phyloP scores from a whole-genome alignment of 345 rosid species.

The Salix caprea region DNA sequence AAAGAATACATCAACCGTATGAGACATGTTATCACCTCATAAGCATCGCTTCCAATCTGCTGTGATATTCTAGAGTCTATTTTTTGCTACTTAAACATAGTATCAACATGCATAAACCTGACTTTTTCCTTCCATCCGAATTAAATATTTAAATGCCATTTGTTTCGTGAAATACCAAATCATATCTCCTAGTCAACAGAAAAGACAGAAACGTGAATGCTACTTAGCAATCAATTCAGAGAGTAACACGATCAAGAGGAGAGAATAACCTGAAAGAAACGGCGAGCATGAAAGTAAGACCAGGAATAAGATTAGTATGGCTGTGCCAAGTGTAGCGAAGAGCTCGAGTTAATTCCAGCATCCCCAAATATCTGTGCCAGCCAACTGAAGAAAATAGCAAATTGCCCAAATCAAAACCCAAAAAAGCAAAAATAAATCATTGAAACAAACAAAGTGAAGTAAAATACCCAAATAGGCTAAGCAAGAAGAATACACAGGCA shows the following conservation, averaged over 20 bases:
- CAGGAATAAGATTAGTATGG: conserved; percentile 62
- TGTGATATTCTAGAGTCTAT: background rate
- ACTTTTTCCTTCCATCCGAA: background rate
- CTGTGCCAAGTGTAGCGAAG: conserved; percentile 50
- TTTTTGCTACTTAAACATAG: background rate
- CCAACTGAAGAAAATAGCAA: conserved; percentile 17
- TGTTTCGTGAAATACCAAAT: background rate
- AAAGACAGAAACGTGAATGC: background rate
- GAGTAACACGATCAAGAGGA: background rate
- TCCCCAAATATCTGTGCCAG: conserved; percentile 36
- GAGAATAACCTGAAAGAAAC: conserved; percentile 42
- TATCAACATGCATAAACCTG: background rate
- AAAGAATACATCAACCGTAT: too few relatives aligned
- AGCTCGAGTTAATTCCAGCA: conserved; percentile 50
- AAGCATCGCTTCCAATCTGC: too few relatives aligned
- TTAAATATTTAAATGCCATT: background rate
- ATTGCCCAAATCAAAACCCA: conserved; percentile 10
- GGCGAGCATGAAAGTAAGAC: conserved; percentile 54
- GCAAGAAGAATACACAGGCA: conserved; percentile 43
- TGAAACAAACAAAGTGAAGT: background rate
- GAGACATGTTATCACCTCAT: too few relatives aligned
- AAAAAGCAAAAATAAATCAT: background rate
- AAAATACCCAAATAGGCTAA: conserved; percentile 51
- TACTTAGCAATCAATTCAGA: background rate
- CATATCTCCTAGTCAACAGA: background rate